A percentile compares a stretch with the other conserved stretches of the same genome.
phyloP scores from a whole-genome alignment of 305 asterid species.

The Lippia alba region DNA sequence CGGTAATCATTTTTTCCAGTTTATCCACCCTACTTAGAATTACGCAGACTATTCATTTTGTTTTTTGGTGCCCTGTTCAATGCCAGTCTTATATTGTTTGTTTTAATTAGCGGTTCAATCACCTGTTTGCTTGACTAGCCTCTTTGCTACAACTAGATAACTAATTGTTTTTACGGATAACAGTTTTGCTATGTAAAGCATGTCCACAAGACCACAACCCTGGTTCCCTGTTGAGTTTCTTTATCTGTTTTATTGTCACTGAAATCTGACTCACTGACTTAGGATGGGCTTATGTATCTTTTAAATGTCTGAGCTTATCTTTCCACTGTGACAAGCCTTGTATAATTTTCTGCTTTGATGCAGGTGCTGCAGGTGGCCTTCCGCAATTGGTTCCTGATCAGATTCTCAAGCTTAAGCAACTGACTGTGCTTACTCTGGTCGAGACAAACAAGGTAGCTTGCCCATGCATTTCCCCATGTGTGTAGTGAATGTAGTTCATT shows the following conservation, averaged over 20 bases:
- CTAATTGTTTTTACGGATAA: not conserved
- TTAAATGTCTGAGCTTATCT: not conserved
- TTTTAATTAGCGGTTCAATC: not conserved
- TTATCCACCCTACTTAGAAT: conserved; percentile 25
- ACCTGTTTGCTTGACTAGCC: not conserved
- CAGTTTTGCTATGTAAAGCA: not conserved
- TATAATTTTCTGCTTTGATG: conserved; percentile 28
- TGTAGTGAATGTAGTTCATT: no score
- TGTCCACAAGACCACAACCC: not conserved
- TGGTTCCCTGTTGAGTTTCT: conserved; percentile 12
- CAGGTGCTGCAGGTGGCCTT: conserved; percentile 60
- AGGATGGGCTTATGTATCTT: not conserved
- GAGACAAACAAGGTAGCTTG: conserved; percentile 79
- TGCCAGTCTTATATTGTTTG: conserved; percentile 14
- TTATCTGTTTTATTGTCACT: conserved; percentile 5
- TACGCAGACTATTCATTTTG: conserved; percentile 16
- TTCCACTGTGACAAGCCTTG: not conserved
- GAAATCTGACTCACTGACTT: conserved; percentile 3
- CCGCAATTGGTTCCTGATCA: conserved; percentile 84
- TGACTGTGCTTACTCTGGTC: conserved; percentile 87
- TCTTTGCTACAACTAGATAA: not conserved
- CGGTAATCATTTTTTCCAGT: conserved; percentile 11
- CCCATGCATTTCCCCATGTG: conserved; percentile 28
- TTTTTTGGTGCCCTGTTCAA: conserved; percentile 10
- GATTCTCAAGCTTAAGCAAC: conserved; percentile 85